Evolutionary conservation across 441 rosid species (phyloP).

Genomic region (Jatropha podagrica): DNA sequence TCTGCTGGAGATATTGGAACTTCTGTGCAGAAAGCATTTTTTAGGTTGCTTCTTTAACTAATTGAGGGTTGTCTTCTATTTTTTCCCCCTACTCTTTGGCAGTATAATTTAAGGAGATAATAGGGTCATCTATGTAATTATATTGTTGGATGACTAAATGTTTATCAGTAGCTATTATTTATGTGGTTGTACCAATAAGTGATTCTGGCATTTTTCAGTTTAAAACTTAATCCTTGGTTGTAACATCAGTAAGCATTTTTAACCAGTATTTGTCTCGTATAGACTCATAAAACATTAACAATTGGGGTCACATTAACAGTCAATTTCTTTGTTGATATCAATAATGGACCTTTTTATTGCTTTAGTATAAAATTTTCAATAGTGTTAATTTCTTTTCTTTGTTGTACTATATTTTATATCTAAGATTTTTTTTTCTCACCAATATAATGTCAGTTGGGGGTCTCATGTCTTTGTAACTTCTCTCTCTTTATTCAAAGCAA

Average conservation of each 20-base stretch:
- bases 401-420: not conserved
- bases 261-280: not conserved
- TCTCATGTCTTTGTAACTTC: not conserved
- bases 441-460: not conserved
- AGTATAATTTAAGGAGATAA: not conserved
- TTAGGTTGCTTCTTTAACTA: slow-evolving; percentile 50
- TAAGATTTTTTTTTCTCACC: not conserved
- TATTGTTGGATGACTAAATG: not conserved
- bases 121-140: not conserved
- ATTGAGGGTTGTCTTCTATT: not conserved
- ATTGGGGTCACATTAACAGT: not conserved
- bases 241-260: not conserved
- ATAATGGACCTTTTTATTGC: not conserved
- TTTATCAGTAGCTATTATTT: not conserved
- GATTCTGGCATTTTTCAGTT: not conserved
- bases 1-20: slow-evolving; percentile 72
- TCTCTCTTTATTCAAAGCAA: not conserved
- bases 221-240: not conserved
- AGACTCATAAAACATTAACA: not conserved
- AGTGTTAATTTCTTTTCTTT: not conserved
- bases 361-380: not conserved
- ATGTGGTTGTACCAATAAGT: not conserved
- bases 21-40: slow-evolving; percentile 68
- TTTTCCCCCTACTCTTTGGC: not conserved
- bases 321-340: not conserved